These are phyloP conservation scores for Kwoniella europaea DNA, from an alignment of 768 basidiomycete species.

Conservation along the genomic window DNA sequence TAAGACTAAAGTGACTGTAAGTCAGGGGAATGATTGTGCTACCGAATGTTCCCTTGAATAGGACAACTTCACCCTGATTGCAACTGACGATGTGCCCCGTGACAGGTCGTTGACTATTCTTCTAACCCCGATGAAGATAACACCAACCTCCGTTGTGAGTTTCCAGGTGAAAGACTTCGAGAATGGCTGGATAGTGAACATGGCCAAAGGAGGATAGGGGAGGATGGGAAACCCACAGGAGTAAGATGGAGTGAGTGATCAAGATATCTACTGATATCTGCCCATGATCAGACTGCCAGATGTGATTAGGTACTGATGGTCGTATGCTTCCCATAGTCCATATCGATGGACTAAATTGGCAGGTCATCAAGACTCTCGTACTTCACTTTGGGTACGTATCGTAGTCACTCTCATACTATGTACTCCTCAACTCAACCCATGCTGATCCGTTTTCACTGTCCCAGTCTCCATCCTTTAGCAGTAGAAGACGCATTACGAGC, in stretches of 20 bases:
- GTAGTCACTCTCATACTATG: neutral
- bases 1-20: conserved; percentile 45
- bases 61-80: neutral
- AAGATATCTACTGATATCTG: too few relatives aligned
- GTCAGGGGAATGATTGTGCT: neutral
- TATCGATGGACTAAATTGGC: conserved; percentile 55
- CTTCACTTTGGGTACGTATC: conserved; percentile 43
- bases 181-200: conserved; percentile 52
- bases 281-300: too few relatives aligned
- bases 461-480: conserved; percentile 55
- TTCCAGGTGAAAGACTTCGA: conserved; percentile 48
- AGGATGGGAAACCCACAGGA: conserved; percentile 44
- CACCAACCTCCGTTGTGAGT: conserved; percentile 47
- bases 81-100: neutral
- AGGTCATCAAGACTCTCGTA: conserved; percentile 54
- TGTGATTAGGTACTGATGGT: neutral
- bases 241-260: conserved; percentile 55
- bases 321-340: conserved; percentile 33
- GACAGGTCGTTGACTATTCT: conserved; percentile 54
- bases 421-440: neutral
- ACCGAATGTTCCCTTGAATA: too few relatives aligned
- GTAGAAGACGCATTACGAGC: conserved; percentile 56
- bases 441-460: conserved; percentile 1
- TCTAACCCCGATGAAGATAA: conserved; percentile 41
- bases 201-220: conserved; percentile 28